Evolutionary conservation across 345 rosid genomes (phyloP), one percentile per base, ranked within the genome.

Genomic region (Boechera retrofracta): DNA sequence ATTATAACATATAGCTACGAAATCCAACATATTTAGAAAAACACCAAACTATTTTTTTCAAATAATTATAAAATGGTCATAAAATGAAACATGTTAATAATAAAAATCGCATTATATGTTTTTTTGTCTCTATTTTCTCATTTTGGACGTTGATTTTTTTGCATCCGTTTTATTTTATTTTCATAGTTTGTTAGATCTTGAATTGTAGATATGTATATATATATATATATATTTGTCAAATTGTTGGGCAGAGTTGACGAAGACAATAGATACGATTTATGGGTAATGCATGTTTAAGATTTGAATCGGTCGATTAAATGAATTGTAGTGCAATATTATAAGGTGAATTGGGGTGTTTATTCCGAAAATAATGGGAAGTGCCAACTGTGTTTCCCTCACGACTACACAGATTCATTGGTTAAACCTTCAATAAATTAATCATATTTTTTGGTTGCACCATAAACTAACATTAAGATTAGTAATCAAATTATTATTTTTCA

Each of bases 311-410:
- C 10, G 38, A 69, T 61, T 24, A 33, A 33, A 77, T 35, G 5
- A 53, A 26, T 53, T 6, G 16, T 39, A 29, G 8, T 38, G 54
- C 26, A 29, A 11, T 21, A 56, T 6, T 58, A 59, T 28, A 52
- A 18, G 35, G 36, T 67, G 18, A 28, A 41, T 69, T 31, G 16
- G 33, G 16, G 33, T 48, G 12, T 49, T 59, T 39, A 60, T 49
- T 44, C 76, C 36, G 24, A 44, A 49, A 56, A 3, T 38, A 32
- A 72, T 71, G 72, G 77, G 72, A 77, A 71, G 68, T 77, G 38
- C 77, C 67, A 64, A 77, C 68, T 65, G 77, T 71, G 71, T 64
- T 55, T 71, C 33, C 29, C 28, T 77, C 67, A 77, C 80, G 71
- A 70, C 76, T 47, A 44, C 2, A 33, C 80, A 55, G 0, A 64